These are phyloP conservation scores for Neofusicoccum sp. DNA, from an alignment of 2,329 filamentous ascomycete genomes.

Conservation along the genomic window DNA sequence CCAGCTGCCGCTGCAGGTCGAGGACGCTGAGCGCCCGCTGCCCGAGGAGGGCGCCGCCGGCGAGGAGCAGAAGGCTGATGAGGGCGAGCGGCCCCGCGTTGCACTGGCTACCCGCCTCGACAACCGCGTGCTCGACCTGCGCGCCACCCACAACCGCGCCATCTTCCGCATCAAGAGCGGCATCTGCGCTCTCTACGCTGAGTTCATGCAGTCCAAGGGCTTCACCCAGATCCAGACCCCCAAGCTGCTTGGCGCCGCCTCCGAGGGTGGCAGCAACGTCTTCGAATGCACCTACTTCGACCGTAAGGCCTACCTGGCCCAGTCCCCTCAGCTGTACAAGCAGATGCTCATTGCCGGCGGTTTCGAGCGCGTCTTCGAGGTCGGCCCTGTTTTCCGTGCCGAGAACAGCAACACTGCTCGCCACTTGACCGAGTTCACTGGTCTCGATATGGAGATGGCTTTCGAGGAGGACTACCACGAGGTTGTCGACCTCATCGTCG, in stretches of 20 bases:
- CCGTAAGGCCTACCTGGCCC: conserved; percentile 76
- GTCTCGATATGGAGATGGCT: conserved; percentile 89
- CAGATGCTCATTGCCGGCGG: conserved; percentile 82
- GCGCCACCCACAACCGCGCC: conserved; percentile 87
- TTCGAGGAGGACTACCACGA: conserved; percentile 79
- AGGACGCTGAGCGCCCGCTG: conserved; percentile 55
- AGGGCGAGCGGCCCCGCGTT: conserved; percentile 67
- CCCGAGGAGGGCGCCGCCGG: conserved; percentile 51
- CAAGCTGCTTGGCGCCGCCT: conserved; percentile 84
- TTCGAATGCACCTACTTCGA: conserved; percentile 91
- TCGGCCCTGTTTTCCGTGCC: conserved; percentile 82
- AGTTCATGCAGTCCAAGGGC: conserved; percentile 73
- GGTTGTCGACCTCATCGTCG: conserved; percentile 71
- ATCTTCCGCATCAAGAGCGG: conserved; percentile 73
- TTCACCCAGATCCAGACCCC: conserved; percentile 89
- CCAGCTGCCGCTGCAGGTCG: conserved; percentile 62
- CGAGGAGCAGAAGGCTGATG: conserved; percentile 45
- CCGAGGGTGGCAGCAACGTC: conserved; percentile 90
- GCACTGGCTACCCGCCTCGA: conserved; percentile 83
- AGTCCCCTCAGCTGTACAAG: conserved; percentile 86
- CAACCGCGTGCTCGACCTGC: conserved; percentile 91
- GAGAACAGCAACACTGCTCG: conserved; percentile 83
- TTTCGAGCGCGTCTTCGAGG: conserved; percentile 75
- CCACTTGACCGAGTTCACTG: conserved; percentile 87
- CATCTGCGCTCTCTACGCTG: conserved; percentile 70